Conservation (phyloP, 176 grass and related monocot genomes). For the Rhynchospora pubera region DNA sequence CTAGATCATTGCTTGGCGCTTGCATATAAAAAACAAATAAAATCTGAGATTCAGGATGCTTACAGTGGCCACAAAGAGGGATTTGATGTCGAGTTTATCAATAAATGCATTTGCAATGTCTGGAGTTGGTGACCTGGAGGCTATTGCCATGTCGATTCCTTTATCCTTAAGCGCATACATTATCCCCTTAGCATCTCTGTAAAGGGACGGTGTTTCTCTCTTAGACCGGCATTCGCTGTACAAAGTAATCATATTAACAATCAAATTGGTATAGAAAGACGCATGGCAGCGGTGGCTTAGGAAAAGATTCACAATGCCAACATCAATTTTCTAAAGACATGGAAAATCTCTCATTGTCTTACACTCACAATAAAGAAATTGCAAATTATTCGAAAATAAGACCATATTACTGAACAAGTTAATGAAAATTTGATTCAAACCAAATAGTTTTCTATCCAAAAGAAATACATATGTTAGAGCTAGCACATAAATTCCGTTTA, state of each 20-base stretch:
- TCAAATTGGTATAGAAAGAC: not conserved
- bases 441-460: not conserved
- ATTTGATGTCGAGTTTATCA: slow-evolving; percentile 62
- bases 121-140: slow-evolving; percentile 71
- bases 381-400: not conserved
- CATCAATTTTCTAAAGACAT: not conserved
- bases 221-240: slow-evolving; percentile 78
- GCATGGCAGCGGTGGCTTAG: too few species aligned
- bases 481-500: not conserved
- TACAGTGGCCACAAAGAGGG: slow-evolving; percentile 70
- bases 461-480: not conserved
- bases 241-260: slow-evolving; percentile 2
- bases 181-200: slow-evolving; percentile 77
- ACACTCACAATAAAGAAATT: not conserved
- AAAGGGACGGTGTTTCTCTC: slow-evolving; percentile 68
- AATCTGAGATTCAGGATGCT: not conserved
- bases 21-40: not conserved
- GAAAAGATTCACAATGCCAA: not conserved
- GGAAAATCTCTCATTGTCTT: not conserved
- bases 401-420: not conserved
- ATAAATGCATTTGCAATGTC: slow-evolving; percentile 81
- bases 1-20: not conserved
- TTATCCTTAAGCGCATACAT: slow-evolving; percentile 90
- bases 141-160: slow-evolving; percentile 77
- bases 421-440: not conserved